These are phyloP conservation scores for Backusella sp. DNA, from an alignment of 192 early-diverging fungal species.

Conservation along the genomic window DNA sequence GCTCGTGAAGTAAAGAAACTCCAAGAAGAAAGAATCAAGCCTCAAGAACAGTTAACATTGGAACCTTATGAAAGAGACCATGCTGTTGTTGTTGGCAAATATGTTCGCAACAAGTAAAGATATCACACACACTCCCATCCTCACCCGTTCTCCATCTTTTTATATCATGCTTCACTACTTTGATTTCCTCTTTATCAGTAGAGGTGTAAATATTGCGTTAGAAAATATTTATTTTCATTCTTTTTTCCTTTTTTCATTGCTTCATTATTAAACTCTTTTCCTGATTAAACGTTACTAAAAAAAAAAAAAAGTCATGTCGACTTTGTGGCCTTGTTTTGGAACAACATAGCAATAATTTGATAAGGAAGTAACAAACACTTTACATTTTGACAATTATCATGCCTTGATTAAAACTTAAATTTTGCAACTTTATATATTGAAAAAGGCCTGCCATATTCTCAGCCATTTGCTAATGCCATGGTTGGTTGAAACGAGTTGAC, in stretches of 20 bases:
- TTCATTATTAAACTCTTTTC: background rate
- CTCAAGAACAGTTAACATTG: conserved; percentile 94
- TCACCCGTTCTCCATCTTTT: background rate
- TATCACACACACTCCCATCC: background rate
- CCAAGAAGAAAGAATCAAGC: conserved; percentile 84
- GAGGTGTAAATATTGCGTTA: conserved; percentile 3
- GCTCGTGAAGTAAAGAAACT: conserved; percentile 97
- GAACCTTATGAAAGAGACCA: conserved; percentile 99
- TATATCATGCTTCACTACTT: background rate
- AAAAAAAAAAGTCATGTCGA: too few relatives aligned
- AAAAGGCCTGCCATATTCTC: background rate
- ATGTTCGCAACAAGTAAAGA: conserved; percentile 58
- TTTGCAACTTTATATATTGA: too few relatives aligned
- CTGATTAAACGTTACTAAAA: background rate
- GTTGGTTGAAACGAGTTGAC: background rate
- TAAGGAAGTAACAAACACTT: too few relatives aligned
- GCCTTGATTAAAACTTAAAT: too few relatives aligned
- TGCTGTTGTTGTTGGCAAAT: conserved; percentile 94
- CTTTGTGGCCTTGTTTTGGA: too few relatives aligned
- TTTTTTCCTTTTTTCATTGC: background rate
- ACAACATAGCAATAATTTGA: too few relatives aligned
- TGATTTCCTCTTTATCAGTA: conserved; percentile 8
- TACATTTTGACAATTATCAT: too few relatives aligned
- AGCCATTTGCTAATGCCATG: background rate
- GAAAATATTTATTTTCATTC: background rate